Evolutionary conservation across 2,329 filamentous ascomycete species (phyloP), one percentile per base, ranked within the genome.

Genomic region (Xylaria multiplex): DNA sequence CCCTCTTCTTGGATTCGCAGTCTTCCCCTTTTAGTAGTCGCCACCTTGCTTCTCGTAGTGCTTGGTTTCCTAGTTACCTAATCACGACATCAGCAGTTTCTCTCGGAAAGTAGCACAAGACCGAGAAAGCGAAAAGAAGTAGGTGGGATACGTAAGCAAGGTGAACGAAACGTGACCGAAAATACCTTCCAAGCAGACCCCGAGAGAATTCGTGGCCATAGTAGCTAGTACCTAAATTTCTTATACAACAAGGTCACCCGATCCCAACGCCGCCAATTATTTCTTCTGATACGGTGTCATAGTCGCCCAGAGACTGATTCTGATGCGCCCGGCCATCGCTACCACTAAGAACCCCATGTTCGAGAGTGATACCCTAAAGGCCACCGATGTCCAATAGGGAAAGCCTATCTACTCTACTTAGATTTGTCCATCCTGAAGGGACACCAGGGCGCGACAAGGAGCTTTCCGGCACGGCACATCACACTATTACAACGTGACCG

Each of bases 381-480:
- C 77, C 77, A n/a, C 76, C 81, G 14, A 86, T 70, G 0, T 81
- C 67, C 0, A 74, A 74, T 79, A 0, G 86, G 86, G 68, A 86
- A 87, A 0, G 65, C 69, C 85, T 85, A 88, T 2, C 59, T 69
- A 49, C 76, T 73, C 16, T 19, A 4, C 13, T 42, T 43, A 22
- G 57, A 37, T 24, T 27, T 1, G 22, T 80, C 76, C 1, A 73
- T 54, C 0, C 77, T 80, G 2, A 90, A 75, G 1, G 88, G 88
- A 72, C 90, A 88, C 85, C 86, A 90, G 0, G 84, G 83, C 27
- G 88, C 90, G 32, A 89, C 82, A 6, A 84, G 73, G 7, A 89
- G 76, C 2, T 72, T 67, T 1, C 80, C 81, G 0, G 88, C 74
- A 0, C 78, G 78, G 65, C 83, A 85, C 72, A 89, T 79, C 1